phyloP scores from a whole-genome alignment of 352 stramenopile species.

The Globisporangium irregulare region DNA sequence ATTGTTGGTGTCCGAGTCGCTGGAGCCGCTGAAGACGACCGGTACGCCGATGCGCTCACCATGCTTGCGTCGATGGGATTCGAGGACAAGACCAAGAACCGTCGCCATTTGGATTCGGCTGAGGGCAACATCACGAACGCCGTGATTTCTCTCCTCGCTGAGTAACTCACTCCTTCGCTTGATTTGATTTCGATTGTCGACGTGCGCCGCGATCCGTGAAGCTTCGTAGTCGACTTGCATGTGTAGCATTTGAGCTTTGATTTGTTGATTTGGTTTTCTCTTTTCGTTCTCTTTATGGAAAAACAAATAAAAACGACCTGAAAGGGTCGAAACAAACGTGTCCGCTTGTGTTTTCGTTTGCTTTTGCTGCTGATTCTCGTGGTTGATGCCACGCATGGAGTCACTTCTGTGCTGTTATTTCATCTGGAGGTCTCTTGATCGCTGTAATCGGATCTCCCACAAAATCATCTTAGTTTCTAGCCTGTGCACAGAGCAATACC shows the following conservation, averaged over 20 bases:
- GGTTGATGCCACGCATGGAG: too few species aligned
- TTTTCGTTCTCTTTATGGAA: not conserved
- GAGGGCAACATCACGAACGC: constrained; percentile 48
- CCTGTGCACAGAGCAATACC: too few species aligned
- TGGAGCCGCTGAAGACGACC: constrained; percentile 12
- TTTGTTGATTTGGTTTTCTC: not conserved
- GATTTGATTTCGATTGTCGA: not conserved
- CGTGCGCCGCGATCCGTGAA: not conserved
- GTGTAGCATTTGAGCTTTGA: constrained; percentile 2
- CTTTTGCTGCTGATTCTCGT: too few species aligned
- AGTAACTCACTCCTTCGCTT: constrained; percentile 23
- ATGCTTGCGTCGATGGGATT: constrained; percentile 68
- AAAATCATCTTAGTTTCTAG: too few species aligned
- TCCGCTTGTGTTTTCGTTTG: too few species aligned
- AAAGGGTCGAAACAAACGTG: not conserved
- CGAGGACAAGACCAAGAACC: constrained; percentile 40
- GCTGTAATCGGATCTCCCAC: too few species aligned
- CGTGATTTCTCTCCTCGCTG: constrained; percentile 46
- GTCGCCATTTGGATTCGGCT: constrained; percentile 34
- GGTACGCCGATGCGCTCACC: constrained; percentile 38
- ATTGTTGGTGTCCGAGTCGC: constrained; percentile 24
- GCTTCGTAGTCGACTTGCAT: not conserved
- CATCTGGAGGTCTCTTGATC: too few species aligned
- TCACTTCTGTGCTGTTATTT: too few species aligned
- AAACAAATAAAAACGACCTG: constrained; percentile 4